A percentile compares a stretch with the other conserved stretches of the same genome.
phyloP scores from a whole-genome alignment of 2,329 filamentous ascomycete genomes.

The Tolypocladium pustulatum region DNA sequence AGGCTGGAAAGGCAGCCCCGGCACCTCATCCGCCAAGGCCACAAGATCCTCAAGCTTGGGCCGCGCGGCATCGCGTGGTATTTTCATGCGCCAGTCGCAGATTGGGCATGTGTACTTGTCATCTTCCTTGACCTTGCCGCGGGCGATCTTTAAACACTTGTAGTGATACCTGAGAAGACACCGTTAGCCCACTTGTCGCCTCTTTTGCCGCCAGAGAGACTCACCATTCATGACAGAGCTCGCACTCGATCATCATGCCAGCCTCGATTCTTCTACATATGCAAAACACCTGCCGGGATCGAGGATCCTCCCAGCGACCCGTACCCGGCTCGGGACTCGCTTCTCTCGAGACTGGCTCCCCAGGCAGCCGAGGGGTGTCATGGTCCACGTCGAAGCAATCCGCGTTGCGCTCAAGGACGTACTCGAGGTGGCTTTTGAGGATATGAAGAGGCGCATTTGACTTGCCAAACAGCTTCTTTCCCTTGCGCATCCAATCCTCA shows the following conservation, averaged over 20 bases:
- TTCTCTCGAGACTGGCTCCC: constrained; percentile 84
- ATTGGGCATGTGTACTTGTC: constrained; percentile 98
- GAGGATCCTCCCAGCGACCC: constrained; percentile 50
- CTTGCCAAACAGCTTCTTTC: constrained; percentile 96
- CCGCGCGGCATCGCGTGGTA: constrained; percentile 88
- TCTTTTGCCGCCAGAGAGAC: constrained; percentile 17
- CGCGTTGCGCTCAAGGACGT: constrained; percentile 79
- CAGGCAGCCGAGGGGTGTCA: constrained; percentile 80
- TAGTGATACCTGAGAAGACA: constrained; percentile 68
- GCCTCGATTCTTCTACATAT: constrained; percentile 90
- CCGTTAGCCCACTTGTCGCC: neutral
- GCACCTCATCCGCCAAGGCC: constrained; percentile 74
- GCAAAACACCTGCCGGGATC: constrained; percentile 77
- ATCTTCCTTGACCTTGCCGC: constrained; percentile 95
- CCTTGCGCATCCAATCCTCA: constrained; percentile 98
- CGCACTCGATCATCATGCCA: constrained; percentile 99
- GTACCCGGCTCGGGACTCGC: constrained; percentile 46
- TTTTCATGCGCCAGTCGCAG: constrained; percentile 94
- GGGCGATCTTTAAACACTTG: constrained; percentile 94
- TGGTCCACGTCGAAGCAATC: constrained; percentile 81
- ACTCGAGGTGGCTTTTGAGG: constrained; percentile 85
- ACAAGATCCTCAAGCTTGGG: constrained; percentile 89
- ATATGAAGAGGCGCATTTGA: constrained; percentile 96
- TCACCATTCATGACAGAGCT: constrained; percentile 94
- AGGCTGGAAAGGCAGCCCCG: constrained; percentile 77